Base-by-base conservation (phyloP, 2,329 filamentous ascomycete genomes). In the Mycosphaerella sp. region DNA sequence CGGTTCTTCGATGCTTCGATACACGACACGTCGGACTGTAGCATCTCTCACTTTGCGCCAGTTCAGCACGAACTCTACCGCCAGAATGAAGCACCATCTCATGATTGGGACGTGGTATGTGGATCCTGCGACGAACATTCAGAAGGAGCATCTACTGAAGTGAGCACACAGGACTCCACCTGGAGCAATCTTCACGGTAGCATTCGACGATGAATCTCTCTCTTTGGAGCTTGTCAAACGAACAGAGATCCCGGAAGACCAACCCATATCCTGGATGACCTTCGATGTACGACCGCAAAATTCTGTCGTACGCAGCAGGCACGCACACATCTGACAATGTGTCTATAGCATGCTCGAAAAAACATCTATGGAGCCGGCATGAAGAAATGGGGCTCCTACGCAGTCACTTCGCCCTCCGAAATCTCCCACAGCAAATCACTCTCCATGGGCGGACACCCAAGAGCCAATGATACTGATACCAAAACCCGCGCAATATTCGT, bases 241-340 rank as follows among this genome's bases (percentile, higher is more conserved):
- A 64, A 93, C 88, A 1, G 82, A 84, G 55, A 93, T 95, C 53
- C 85, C 88, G 4, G 73, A 86, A 49, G 86, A 92, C 60, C 88
- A 95, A 72, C 87, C 89, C 6, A 93, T 95, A 62, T 95, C 89
- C 56, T 95, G 89, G 89, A 92, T 95, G 86, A 85, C 88, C 12
- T 92, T 95, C 66, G 86, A 89, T 70, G 87, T 89, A 76, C 73
- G 85, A 39, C 12, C 9, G 10, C 6, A 11, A 40, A 12, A 8
- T 31, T 12, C 23, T 3, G 32, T n/a, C 41, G 4, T 11, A 6
- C 10, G 17, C 41, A 32, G 23, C 38, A 10, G 7, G 36, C 6
- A 12, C 31, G 3, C 12, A 43, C 43, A 9, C 21, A n/a, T 29
- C 6, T 41, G 26, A 29, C 26, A 29, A 29, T 29, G 26, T 29